Evolutionary conservation across 345 rosid species (phyloP), one percentile per base, ranked within the genome.

Genomic region (Murraya koenigii): DNA sequence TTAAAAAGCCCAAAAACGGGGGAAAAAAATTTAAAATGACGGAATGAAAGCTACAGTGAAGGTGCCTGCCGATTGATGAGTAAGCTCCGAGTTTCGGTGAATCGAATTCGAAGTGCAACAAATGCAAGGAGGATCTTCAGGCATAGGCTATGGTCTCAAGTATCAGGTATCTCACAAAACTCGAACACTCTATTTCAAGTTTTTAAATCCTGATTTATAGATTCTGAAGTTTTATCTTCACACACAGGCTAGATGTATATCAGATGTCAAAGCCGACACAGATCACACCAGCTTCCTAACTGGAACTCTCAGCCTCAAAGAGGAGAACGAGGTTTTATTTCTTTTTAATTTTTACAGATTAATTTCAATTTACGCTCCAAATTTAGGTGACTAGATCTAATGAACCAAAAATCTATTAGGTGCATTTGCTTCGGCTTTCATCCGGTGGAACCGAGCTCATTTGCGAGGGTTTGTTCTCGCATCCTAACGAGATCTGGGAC

Each of bases 221-320:
- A 4, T 28, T 68, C 32, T 58, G 4, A 32, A 11, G 17, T 44
- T 44, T 61, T 77, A 33, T 33, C 28, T 63, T 33, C 64, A 11
- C 39, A 25, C 65, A 69, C 88, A 96, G 98, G 97, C 99, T 32
- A 79, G 99, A 82, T 94, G 99, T 87, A 91, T 92, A 68, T 83
- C 99, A 8, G 98, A 94, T 82, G 97, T 96, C 25, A 92, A 90
- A 84, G 99, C 99, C 28, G 98, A 92, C 84, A 87, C 91, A 1
- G 99, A 94, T 82, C 94, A 92, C 84, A 91, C 99, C 68, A 91
- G 97, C 90, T 96, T 96, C 82, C 89, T 94, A 85, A 84, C 99
- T n/a, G 97, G 98, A 69, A 94, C 97, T 76, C 93, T 94, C 86
- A 92, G 95, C 77, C 87, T 96, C 33, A 79, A 85, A 73, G 99